Base-by-base conservation (phyloP, 352 stramenopile genomes). In the Phytophthora chlamydospora region DNA sequence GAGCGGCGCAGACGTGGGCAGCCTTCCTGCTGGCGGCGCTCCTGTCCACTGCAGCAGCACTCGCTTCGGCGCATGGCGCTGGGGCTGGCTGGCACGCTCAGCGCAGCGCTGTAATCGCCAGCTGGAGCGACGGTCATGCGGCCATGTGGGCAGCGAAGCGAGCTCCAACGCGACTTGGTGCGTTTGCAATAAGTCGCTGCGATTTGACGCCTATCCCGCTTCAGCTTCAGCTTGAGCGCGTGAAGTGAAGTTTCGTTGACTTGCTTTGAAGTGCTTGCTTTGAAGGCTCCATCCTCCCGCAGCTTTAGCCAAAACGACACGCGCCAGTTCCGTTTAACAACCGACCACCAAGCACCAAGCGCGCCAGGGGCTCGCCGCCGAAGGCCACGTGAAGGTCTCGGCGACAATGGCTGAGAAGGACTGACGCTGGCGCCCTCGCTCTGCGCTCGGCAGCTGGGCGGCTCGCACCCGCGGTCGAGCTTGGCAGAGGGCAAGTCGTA, bases 401-500 rank as follows among this genome's bases (percentile, higher is more conserved):
- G 21, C 21, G 21, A 24, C 21, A 24, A 24, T 24, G 21, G 21
- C 21, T 24, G 21, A 24, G 21, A 24, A 24, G 1, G 21, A 3
- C 3, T 24, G 21, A 27, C 32, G 39, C 31, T 60, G 17, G 8
- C 36, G 54, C 41, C n/a, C 27, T 46, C 33, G 42, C 42, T 53
- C 41, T 46, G 16, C 42, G 33, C 42, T 41, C 10, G 14, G 21
- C 54, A 54, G 35, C 41, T 54, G 42, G 24, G 6, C 16, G 35
- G 33, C 21, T 42, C 14, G 6, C 32, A 31, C 24, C 16, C 24
- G 27, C 27, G 51, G 35, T 43, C 39, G 36, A 50, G 54, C 38
- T 54, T 14, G 44, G 55, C 29, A 63, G 44, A 63, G 45, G 44
- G n/a, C 55, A 39, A 55, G 27, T 39, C 6, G 19, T 44, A 49